Base-by-base conservation (phyloP, 345 rosid species). In the Nasturtium officinale region DNA sequence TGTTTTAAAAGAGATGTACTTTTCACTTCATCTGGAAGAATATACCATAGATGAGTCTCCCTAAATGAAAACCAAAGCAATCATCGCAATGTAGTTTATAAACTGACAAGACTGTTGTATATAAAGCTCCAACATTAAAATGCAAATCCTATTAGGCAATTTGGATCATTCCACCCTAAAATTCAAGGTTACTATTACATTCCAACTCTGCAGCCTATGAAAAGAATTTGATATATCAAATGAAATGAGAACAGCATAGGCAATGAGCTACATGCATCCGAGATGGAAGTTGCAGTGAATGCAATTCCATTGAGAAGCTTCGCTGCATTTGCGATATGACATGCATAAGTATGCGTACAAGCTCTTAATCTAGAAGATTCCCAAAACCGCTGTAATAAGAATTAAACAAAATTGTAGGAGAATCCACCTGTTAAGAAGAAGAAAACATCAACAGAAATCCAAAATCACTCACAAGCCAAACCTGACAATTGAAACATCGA, bases 11-110 rank as follows among this genome's bases (percentile, higher is more conserved):
- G 94, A 53, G 88, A 77, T 16, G 43, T 69, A 69, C 83, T 81
- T 62, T 78, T 86, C 68, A 95, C 88, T 78, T 95, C 96, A 63
- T 85, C 84, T 5, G 99, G 97, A 25, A 87, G 18, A 10, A 90
- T 32, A 83, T 84, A 91, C 97, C 97, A 91, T 65, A 91, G 58
- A 77, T 91, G 98, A 43, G 96, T 83, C 77, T 90, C 98, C 91
- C 99, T 95, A 46, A 25, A 64, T 13, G 30, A n/a, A 37, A 63
- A 30, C 61, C 15, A 54, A n/a, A 3, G 13, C 9, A 56, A 56
- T 16, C 42, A 32, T 28, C 23, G 4, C 25, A 23, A 23, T 23
- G 25, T 23, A 23, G 25, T 1, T 23, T 23, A 17, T 46, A 46
- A 46, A 46, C 37, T 40, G 9, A 53, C 55, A 67, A 26, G 20